Conservation (phyloP, 2,329 filamentous ascomycete species). For the Polytolypa hystricis region DNA sequence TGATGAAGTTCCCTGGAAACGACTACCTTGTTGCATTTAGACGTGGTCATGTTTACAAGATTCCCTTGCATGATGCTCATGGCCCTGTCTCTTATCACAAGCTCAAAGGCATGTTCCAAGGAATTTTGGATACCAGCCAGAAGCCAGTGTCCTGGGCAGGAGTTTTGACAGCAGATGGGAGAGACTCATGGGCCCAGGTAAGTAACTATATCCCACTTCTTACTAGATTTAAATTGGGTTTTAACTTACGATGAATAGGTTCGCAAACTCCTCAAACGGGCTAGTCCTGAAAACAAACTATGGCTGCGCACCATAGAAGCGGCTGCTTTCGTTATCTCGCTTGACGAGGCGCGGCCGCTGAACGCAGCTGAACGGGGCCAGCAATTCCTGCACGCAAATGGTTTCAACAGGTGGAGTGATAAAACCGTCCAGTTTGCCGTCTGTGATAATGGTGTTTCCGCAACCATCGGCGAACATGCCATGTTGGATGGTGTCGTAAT, state of each 20-base stretch:
- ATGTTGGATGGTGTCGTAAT: slow-evolving; percentile 15
- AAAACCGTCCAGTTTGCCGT: slow-evolving; percentile 18
- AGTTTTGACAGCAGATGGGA: slow-evolving; percentile 8
- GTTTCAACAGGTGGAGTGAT: slow-evolving; percentile 18
- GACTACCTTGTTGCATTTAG: slow-evolving; percentile 5
- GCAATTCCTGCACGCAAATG: slow-evolving; percentile 13
- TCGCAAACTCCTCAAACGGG: not conserved
- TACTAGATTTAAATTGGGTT: too few relatives aligned
- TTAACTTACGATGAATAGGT: too few relatives aligned
- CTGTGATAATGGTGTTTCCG: slow-evolving; percentile 17
- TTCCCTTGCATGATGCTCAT: slow-evolving; percentile 1
- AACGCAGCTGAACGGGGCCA: slow-evolving; percentile 12
- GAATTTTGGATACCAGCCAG: slow-evolving; percentile 5
- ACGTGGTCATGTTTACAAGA: slow-evolving; percentile 2
- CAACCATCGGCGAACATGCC: slow-evolving; percentile 16
- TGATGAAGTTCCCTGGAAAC: slow-evolving; percentile 1
- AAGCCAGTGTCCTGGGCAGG: slow-evolving; percentile 6
- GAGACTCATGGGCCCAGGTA: slow-evolving; percentile 8
- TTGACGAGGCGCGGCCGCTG: slow-evolving; percentile 15
- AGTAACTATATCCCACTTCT: not conserved
- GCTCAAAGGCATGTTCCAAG: not conserved
- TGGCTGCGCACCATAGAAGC: slow-evolving; percentile 11
- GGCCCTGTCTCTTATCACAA: slow-evolving; percentile 1
- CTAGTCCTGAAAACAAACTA: not conserved
- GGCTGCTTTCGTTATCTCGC: slow-evolving; percentile 16